Evolutionary conservation across 1,284 basidiomycete species (phyloP).

Genomic region (Boletellus deceptivus): DNA sequence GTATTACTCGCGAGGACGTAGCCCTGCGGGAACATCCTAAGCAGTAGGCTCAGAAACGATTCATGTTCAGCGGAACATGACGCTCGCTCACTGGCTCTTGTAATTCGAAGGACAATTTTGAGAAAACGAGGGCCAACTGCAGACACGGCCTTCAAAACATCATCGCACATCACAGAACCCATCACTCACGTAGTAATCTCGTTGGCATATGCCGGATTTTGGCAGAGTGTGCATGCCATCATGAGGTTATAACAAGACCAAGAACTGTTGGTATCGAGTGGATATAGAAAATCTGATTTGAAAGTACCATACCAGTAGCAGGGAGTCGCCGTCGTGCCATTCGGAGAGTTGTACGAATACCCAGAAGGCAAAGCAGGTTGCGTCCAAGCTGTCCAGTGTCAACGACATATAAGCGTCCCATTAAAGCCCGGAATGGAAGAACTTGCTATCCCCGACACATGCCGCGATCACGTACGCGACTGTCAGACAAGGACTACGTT

Average conservation of each 20-base stretch:
- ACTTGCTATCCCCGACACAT: constrained; percentile 26
- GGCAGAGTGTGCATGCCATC: constrained; percentile 32
- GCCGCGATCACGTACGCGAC: constrained; percentile 31
- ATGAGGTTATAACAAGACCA: constrained; percentile 34
- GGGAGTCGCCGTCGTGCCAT: constrained; percentile 19
- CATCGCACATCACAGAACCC: not conserved
- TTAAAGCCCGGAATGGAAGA: not conserved
- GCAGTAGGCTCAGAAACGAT: not conserved
- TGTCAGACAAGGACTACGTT: constrained; percentile 17
- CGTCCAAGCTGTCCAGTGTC: constrained; percentile 15
- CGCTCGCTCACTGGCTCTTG: constrained; percentile 13
- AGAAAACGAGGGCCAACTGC: constrained; percentile 23
- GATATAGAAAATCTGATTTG: not conserved
- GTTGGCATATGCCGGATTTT: constrained; percentile 4
- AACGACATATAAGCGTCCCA: not conserved
- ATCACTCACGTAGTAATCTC: constrained; percentile 8
- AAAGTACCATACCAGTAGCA: constrained; percentile 26
- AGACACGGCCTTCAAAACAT: not conserved
- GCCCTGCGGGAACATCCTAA: constrained; percentile 22
- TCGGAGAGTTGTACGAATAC: constrained; percentile 18
- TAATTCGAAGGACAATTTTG: constrained; percentile 21
- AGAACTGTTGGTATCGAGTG: constrained; percentile 14
- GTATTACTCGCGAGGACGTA: constrained; percentile 15
- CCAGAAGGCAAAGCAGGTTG: constrained; percentile 20
- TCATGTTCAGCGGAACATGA: not conserved